Evolutionary conservation across 2,329 filamentous ascomycete species (phyloP).

Genomic region (Calonectria crousiana): DNA sequence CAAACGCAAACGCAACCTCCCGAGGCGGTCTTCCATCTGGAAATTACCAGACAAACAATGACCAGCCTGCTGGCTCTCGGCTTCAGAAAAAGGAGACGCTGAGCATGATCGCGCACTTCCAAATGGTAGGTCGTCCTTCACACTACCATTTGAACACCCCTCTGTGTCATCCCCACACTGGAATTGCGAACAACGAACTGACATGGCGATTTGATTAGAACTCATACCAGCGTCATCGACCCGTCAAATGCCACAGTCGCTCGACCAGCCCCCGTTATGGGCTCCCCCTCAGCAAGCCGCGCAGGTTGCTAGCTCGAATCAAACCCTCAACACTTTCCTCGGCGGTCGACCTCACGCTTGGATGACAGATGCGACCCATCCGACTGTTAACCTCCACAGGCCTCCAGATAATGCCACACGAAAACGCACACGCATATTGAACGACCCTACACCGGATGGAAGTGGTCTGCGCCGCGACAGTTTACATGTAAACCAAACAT

Average conservation of each 20-base stretch:
- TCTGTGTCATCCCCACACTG: background rate
- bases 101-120: slow-evolving; percentile 36
- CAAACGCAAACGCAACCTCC: slow-evolving; percentile 26
- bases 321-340: slow-evolving; percentile 55
- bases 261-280: slow-evolving; percentile 32
- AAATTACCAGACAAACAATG: slow-evolving; percentile 37
- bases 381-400: slow-evolving; percentile 18
- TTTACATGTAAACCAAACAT: slow-evolving; percentile 13
- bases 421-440: slow-evolving; percentile 36
- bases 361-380: slow-evolving; percentile 38
- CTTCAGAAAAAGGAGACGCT: slow-evolving; percentile 41
- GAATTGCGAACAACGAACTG: slow-evolving; percentile 10
- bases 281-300: slow-evolving; percentile 29
- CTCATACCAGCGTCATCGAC: slow-evolving; percentile 22
- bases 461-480: slow-evolving; percentile 24
- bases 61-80: slow-evolving; percentile 32
- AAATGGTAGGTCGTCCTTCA: slow-evolving; percentile 29
- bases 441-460: slow-evolving; percentile 30
- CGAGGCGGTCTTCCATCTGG: background rate
- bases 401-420: slow-evolving; percentile 29
- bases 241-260: slow-evolving; percentile 42
- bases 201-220: slow-evolving; percentile 21
- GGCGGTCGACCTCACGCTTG: slow-evolving; percentile 49
- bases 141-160: background rate
- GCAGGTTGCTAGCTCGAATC: slow-evolving; percentile 55